Conservation (phyloP, 768 basidiomycete genomes). For the Termitomyces sp. region DNA sequence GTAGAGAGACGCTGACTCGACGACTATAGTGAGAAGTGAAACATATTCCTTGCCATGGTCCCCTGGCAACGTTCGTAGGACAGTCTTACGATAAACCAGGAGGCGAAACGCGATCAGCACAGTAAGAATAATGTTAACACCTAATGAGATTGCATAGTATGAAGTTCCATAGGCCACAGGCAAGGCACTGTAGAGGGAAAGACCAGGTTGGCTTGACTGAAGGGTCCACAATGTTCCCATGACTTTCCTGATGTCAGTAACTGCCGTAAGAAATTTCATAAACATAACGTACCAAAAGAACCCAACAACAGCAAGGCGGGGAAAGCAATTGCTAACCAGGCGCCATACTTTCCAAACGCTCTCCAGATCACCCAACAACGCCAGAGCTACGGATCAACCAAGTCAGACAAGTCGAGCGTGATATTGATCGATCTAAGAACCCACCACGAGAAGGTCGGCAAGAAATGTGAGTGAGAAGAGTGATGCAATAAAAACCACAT, state of each 20-base stretch:
- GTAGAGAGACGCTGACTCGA: conserved; percentile 43
- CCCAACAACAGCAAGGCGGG: conserved; percentile 31
- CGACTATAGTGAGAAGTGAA: conserved; percentile 30
- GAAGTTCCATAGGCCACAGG: conserved; percentile 32
- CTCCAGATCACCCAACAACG: conserved; percentile 44
- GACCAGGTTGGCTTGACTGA: conserved; percentile 34
- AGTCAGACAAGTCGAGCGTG: not conserved
- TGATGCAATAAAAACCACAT: conserved; percentile 32
- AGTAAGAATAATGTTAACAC: conserved; percentile 37
- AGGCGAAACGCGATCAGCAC: conserved; percentile 33
- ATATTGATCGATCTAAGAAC: conserved; percentile 6
- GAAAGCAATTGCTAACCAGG: conserved; percentile 28
- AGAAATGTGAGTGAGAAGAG: conserved; percentile 34
- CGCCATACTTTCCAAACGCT: conserved; percentile 24
- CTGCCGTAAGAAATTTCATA: not conserved
- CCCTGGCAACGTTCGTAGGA: conserved; percentile 24
- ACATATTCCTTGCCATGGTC: conserved; percentile 31
- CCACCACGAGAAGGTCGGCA: conserved; percentile 37
- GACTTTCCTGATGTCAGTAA: conserved; percentile 16
- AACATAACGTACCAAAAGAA: conserved; percentile 32
- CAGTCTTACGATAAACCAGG: conserved; percentile 24
- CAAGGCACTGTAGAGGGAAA: conserved; percentile 32
- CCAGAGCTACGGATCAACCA: conserved; percentile 29
- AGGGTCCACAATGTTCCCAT: conserved; percentile 40
- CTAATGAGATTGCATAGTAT: conserved; percentile 33